phyloP scores from a whole-genome alignment of 2,329 filamentous ascomycete species.

The Ascochyta fabae region DNA sequence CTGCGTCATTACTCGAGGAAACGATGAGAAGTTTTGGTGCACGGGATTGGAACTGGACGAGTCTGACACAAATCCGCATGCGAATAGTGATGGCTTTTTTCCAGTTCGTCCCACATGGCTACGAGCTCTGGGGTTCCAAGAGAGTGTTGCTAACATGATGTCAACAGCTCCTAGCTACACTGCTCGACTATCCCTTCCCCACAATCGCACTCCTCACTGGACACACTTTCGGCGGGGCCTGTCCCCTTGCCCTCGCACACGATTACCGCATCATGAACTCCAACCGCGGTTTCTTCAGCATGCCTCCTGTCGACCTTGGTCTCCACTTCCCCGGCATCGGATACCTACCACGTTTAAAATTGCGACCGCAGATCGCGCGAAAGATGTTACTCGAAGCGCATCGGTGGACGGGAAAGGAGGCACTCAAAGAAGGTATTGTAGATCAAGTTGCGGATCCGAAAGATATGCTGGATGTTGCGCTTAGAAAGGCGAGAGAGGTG shows the following conservation, averaged over 20 bases:
- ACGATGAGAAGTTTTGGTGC: constrained; percentile 60
- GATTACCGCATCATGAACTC: constrained; percentile 55
- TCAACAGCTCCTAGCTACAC: constrained; percentile 51
- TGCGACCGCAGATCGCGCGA: constrained; percentile 58
- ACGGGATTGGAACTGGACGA: constrained; percentile 59
- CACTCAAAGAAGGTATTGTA: constrained; percentile 60
- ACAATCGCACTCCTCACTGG: constrained; percentile 58
- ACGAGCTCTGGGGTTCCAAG: too few species aligned
- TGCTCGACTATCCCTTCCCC: constrained; percentile 58
- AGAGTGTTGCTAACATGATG: too few species aligned
- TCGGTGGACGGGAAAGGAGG: constrained; percentile 60
- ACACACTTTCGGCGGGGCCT: constrained; percentile 58
- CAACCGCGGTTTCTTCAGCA: constrained; percentile 42
- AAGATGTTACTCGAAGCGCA: constrained; percentile 65
- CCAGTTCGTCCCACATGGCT: constrained; percentile 43
- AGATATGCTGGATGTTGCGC: constrained; percentile 56
- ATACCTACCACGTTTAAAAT: constrained; percentile 59
- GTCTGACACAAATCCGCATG: constrained; percentile 57
- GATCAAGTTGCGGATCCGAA: constrained; percentile 57
- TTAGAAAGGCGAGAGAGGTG: constrained; percentile 54
- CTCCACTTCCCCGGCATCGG: constrained; percentile 64
- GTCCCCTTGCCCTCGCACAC: constrained; percentile 56
- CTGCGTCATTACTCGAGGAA: constrained; percentile 61
- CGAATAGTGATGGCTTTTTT: constrained; percentile 64
- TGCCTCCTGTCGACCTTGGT: constrained; percentile 62